Base-by-base conservation (phyloP, 129 eudicot species). In the Erigeron canadensis region DNA sequence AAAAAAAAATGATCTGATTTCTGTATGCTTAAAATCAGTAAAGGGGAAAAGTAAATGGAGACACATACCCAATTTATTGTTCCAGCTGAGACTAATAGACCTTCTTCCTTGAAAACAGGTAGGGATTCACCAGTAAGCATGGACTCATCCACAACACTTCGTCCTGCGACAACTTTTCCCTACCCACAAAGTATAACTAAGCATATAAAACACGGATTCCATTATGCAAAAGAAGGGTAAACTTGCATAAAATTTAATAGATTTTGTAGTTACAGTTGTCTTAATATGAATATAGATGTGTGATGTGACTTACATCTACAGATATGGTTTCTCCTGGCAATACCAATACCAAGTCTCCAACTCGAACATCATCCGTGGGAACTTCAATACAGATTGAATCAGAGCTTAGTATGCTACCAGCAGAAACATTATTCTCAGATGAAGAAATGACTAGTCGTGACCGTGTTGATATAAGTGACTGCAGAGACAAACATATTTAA, bases 91-190 rank as follows among this genome's bases (percentile, higher is more conserved):
- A 92, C 94, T 37, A 63, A 71, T 74, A 84, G 85, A 67, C 95
- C 96, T 71, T 73, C 83, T 62, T 89, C 96, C 81, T 92, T 92
- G 62, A 92, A 92, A 37, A 89, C 96, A 66, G 98, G 98, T 66
- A 92, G 89, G 53, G 96, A 88, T 81, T 92, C 98, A 44, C 98
- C 96, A 50, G 96, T 86, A 77, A 92, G 96, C 98, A 92, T 92
- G 79, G 98, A 89, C 79, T 92, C 96, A 57, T 92, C 98, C 74
- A 92, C 98, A 57, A 92, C 96, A 80, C 98, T 92, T 82, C 96
- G 83, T 66, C 98, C 98, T 72, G 96, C 94, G 73, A 88, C 76
- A 71, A 91, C 89, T 84, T 58, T 84, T 22, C 97, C 97, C 97
- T 91, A 87, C 62, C 65, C 55, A 57, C 63, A 79, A 66, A 65